Evolutionary conservation across 441 rosid genomes (phyloP).

Genomic region (Monsonia emarginata): DNA sequence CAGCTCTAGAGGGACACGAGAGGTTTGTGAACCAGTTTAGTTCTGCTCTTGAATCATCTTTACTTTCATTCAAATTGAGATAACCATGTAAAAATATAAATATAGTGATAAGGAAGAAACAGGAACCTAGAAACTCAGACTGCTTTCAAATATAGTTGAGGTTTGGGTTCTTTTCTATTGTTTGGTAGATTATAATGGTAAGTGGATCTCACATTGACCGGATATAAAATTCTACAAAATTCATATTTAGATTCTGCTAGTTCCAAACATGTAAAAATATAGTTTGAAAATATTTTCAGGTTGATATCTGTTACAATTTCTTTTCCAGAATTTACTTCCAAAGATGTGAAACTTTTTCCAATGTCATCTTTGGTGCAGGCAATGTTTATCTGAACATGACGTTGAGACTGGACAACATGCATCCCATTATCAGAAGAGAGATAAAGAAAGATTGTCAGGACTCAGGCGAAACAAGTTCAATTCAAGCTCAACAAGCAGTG

Average conservation of each 20-base stretch:
- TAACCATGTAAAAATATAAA: not conserved
- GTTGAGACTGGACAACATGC: slow-evolving; percentile 28
- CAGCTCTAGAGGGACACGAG: slow-evolving; percentile 38
- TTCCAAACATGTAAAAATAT: not conserved
- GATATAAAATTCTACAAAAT: too few species aligned
- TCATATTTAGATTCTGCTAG: not conserved
- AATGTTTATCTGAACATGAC: slow-evolving; percentile 32
- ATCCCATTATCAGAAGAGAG: slow-evolving; percentile 24
- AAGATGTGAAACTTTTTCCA: not conserved
- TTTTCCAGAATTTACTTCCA: not conserved
- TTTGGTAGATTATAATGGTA: not conserved
- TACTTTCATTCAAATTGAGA: not conserved
- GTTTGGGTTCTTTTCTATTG: not conserved
- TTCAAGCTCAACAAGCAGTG: slow-evolving; percentile 30
- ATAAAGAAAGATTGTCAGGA: slow-evolving; percentile 31
- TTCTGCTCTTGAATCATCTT: not conserved
- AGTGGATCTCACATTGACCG: too few species aligned
- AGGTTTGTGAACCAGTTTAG: slow-evolving; percentile 36
- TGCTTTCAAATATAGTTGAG: not conserved
- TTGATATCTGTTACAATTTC: slow-evolving; percentile 1
- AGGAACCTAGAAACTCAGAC: not conserved
- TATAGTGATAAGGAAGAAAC: not conserved
- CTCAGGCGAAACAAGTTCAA: slow-evolving; percentile 27
- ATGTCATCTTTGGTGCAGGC: slow-evolving; percentile 35
- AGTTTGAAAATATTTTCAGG: too few species aligned